Conservation (phyloP, 257 asterid genomes). For the Ocimum tenuiflorum region DNA sequence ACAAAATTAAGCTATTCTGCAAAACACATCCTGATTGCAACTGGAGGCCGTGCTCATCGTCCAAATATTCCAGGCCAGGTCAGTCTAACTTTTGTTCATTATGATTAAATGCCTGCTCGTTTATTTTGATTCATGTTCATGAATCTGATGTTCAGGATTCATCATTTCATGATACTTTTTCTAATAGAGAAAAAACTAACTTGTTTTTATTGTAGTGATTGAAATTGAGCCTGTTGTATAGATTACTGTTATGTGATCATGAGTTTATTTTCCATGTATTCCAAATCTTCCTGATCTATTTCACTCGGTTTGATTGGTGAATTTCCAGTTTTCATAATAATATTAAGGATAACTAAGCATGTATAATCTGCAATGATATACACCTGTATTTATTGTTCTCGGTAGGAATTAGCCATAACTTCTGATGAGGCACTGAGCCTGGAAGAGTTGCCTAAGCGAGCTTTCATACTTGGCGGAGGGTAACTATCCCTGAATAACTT, state of each 20-base stretch:
- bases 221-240: not conserved
- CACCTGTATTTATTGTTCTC: not conserved
- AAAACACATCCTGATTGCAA: constrained; percentile 78
- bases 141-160: not conserved
- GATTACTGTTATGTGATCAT: not conserved
- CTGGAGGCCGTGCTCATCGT: constrained; percentile 92
- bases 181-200: not conserved
- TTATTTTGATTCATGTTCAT: not conserved
- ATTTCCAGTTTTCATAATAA: too few relatives aligned
- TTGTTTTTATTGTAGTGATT: not conserved
- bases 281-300: too few relatives aligned
- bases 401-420: constrained; percentile 81
- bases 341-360: not conserved
- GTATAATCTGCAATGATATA: not conserved
- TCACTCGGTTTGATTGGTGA: too few relatives aligned
- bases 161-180: too few relatives aligned
- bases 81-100: constrained; percentile 10
- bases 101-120: not conserved
- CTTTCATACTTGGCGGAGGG: constrained; percentile 90
- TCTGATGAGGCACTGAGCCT: constrained; percentile 97
- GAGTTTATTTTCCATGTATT: not conserved
- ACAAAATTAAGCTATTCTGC: constrained; percentile 82
- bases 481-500: constrained; percentile 22
- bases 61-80: constrained; percentile 87
- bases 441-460: constrained; percentile 91